Base-by-base conservation (phyloP, 2,329 filamentous ascomycete genomes). In the Grosmannia clavigera region DNA sequence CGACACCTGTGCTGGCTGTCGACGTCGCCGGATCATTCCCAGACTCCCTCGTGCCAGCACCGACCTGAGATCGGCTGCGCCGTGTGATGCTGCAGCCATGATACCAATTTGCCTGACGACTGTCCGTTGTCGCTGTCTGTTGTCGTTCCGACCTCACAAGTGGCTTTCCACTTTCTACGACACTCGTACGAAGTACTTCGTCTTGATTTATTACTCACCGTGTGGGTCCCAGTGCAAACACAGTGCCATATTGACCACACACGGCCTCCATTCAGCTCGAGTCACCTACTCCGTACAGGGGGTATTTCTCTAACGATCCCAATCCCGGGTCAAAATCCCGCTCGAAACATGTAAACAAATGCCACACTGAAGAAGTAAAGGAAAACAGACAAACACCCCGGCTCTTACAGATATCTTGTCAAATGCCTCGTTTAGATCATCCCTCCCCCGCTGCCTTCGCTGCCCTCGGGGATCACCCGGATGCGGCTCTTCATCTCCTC, bases 401-500 rank as follows among this genome's bases (percentile, higher is more conserved):
- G n/a, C 19, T 35, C 14, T 16, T n/a, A 55, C 53, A 55, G 16
- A 55, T 40, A 40, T 35, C 35, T 55, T 55, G 38, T 38, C 38
- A 25, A 38, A 25, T 35, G 4, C 40, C 40, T 50, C 29, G n/a
- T 33, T 55, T 25, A 58, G 22, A 58, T 52, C 57, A 40, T 55
- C 22, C 29, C 54, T 46, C n/a, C 27, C 31, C 22, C 56, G 46
- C 31, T 14, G 35, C 22, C 60, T 43, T 62, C 61, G 31, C 40
- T 51, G 9, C 57, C 64, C 56, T 70, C 68, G n/a, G 67, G 67
- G 38, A 75, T 64, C 59, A 72, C 67, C 58, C 68, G 68, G 58
- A 75, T 75, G 27, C 69, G 70, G 50, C 68, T 70, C 64, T 71
- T 70, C 55, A 76, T 62, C 29, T 70, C 68, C 40, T 70, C 68